Evolutionary conservation across 352 stramenopile genomes (phyloP), one percentile per base, ranked within the genome.

Genomic region (Phytopythium helicoides): DNA sequence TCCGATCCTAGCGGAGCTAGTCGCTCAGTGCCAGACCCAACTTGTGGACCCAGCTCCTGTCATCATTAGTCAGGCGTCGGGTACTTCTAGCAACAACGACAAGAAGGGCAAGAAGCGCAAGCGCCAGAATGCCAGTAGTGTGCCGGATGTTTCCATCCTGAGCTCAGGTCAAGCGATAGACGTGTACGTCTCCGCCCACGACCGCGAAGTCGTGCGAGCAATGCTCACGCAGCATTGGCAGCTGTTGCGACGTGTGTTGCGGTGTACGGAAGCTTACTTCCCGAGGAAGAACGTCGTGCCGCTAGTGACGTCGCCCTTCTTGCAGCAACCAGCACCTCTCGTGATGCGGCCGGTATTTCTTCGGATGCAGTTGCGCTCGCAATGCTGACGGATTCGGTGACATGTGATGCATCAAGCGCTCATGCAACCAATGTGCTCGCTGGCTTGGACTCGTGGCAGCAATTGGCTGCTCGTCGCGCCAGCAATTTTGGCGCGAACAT

Each of bases 81-180:
- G 50, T 2, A 49, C 45, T 33, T 47, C 63, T 19, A 48, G 65
- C 16, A 65, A 58, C 5, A 60, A 61, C 39, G 51, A 53, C 44
- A 66, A 42, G 22, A 94, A 92, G 56, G 84, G 76, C 57, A 94
- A 94, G 67, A 94, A 94, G 62, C 81, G 84, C 46, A 92, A 92
- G 66, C 84, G 84, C 33, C 76, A 89, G 49, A 66, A 74, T 23
- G 74, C 67, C 19, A 48, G 41, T 23, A 28, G 41, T 23, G 18
- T 38, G 31, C 45, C 45, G 2, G 64, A 82, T 21, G 47, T 84
- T 11, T 73, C 79, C 25, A 68, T 80, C 46, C 71, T 86, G 16
- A 64, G 70, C 9, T 51, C 41, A 1, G 41, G 26, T 14, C 56
- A 64, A 25, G 23, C 63, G 12, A 64, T 37, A n/a, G 18, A 68